These are phyloP conservation scores for Cucurbita moschata DNA, from an alignment of 306 rosid species.

Conservation along the genomic window DNA sequence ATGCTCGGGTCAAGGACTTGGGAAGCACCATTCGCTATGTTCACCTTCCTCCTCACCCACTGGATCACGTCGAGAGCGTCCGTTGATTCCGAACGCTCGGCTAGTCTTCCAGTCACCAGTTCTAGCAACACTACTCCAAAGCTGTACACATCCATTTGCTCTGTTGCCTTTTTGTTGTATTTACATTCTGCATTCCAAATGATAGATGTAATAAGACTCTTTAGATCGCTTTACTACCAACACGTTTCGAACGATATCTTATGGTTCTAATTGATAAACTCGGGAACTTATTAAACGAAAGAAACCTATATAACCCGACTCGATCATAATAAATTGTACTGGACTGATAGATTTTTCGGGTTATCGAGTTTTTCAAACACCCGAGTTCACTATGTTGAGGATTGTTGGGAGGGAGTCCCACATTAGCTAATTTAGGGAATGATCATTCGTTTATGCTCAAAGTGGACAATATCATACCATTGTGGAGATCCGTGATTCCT, in stretches of 20 bases:
- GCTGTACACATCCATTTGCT: slow-evolving; percentile 71
- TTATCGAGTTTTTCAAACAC: background rate
- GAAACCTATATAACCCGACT: background rate
- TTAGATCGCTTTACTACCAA: background rate
- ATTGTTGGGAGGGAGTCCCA: no score
- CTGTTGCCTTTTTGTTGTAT: slow-evolving; percentile 60
- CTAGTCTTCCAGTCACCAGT: slow-evolving; percentile 71
- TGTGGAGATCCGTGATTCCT: no score
- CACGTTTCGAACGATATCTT: background rate
- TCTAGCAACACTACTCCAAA: slow-evolving; percentile 82
- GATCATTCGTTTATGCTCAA: no score
- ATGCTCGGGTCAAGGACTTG: slow-evolving; percentile 71
- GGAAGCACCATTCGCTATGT: slow-evolving; percentile 50
- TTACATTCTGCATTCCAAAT: slow-evolving; percentile 53
- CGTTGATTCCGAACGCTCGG: slow-evolving; percentile 36
- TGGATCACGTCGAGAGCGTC: slow-evolving; percentile 69
- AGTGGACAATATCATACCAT: no score
- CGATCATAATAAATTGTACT: background rate
- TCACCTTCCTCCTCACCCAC: slow-evolving; percentile 94
- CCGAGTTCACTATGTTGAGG: background rate
- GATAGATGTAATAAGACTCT: background rate
- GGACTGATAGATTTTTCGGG: background rate
- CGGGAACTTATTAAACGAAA: background rate
- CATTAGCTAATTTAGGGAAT: no score
- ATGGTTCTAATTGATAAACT: no score